Base-by-base conservation (phyloP, 202 grass and related monocot genomes). In the Zizania palustris region DNA sequence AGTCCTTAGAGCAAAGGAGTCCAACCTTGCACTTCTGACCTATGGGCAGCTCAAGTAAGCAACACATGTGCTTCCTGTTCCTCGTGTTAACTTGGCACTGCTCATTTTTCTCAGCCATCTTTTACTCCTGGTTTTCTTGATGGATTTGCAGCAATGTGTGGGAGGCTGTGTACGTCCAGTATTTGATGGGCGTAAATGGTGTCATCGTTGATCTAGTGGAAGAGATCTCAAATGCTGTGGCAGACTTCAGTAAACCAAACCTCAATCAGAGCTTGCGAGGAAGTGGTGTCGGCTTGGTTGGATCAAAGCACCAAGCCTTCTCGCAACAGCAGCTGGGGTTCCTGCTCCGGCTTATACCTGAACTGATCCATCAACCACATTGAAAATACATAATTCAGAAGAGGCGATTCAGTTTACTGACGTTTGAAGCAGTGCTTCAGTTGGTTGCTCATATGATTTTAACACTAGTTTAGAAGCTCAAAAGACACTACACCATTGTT, bases 11-110 rank as follows among this genome's bases (percentile, higher is more conserved):
- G 89, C 90, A 53, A 88, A 87, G 38, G 95, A 98, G 28, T 90
- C 87, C 0, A 94, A 94, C 49, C 89, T 98, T 50, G 77, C 80
- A 42, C 45, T 98, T 84, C 60, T 98, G 49, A 92, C 91, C 1
- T 98, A 92, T 45, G 95, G 91, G 13, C 84, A 88, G 67, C 95
- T 98, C 65, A 98, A 98, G 95, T 98, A 90, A 82, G 87, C 40
- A 16, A 20, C 15, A 11, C 12, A 66, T 54, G 18, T n/a, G 3
- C 18, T 44, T 15, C 34, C 14, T 13, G n/a, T 74, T 60, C 60
- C 4, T 71, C 39, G 3, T 14, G 18, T 28, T 14, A 0, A 12
- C 10, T 22, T 20, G 45, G 45, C 4, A 16, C 37, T 58, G 15
- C 51, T 55, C 51, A 20, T 7, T 59, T 49, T 44, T 11, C 12